Evolutionary conservation across 768 basidiomycete species (phyloP).

Genomic region (Chlorophyllum brunneum): DNA sequence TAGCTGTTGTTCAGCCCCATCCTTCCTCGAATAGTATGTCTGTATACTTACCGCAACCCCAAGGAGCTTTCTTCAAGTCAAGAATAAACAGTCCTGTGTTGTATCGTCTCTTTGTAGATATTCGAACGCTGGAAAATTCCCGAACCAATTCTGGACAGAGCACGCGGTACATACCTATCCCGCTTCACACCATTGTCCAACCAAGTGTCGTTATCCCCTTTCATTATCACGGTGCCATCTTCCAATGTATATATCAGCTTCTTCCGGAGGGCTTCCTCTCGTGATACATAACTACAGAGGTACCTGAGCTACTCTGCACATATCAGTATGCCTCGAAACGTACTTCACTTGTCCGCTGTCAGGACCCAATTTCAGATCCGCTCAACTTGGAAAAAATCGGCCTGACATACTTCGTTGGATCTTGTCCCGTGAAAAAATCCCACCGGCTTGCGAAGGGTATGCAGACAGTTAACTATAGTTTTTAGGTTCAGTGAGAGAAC

Average conservation of each 20-base stretch:
- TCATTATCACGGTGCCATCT: constrained; percentile 69
- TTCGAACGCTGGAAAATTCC: constrained; percentile 69
- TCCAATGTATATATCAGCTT: constrained; percentile 54
- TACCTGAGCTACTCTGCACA: neutral
- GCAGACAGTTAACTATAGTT: too few species aligned
- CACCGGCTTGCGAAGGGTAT: constrained; percentile 40
- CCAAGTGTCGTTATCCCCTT: constrained; percentile 67
- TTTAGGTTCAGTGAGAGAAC: neutral
- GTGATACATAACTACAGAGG: constrained; percentile 47
- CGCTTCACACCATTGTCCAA: constrained; percentile 53
- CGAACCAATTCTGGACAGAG: too few species aligned
- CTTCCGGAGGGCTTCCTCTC: constrained; percentile 47
- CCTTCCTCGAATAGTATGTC: too few species aligned
- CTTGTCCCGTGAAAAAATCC: constrained; percentile 52
- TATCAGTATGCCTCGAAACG: constrained; percentile 21
- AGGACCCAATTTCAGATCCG: too few species aligned
- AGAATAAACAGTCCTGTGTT: constrained; percentile 85
- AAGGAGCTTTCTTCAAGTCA: constrained; percentile 81
- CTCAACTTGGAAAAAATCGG: too few species aligned
- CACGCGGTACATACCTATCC: constrained; percentile 44
- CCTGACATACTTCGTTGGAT: constrained; percentile 66
- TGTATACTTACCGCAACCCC: constrained; percentile 88
- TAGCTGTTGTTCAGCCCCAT: constrained; percentile 15
- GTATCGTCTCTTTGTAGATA: constrained; percentile 61
- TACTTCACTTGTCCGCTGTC: constrained; percentile 72